phyloP scores from a whole-genome alignment of 2,329 filamentous ascomycete species.

The Exophiala sideris region DNA sequence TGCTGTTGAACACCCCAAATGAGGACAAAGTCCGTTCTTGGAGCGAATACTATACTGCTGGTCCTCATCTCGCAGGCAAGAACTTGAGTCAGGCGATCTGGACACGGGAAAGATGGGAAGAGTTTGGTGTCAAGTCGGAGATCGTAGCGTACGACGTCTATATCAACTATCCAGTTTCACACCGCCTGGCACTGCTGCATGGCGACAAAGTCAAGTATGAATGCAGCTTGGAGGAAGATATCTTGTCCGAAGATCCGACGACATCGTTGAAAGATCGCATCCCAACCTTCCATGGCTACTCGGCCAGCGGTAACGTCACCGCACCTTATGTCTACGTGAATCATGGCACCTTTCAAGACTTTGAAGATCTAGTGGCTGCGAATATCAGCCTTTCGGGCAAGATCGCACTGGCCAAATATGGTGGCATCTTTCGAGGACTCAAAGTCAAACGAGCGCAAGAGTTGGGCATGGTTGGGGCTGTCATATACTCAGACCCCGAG shows the following conservation, averaged over 20 bases:
- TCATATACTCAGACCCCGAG: constrained; percentile 85
- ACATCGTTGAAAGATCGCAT: constrained; percentile 68
- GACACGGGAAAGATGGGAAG: constrained; percentile 70
- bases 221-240: constrained; percentile 78
- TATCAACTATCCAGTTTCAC: constrained; percentile 71
- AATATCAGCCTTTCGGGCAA: constrained; percentile 77
- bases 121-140: constrained; percentile 60
- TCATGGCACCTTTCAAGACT: constrained; percentile 84
- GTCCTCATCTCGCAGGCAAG: constrained; percentile 71
- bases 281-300: constrained; percentile 93
- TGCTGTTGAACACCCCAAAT: constrained; percentile 54
- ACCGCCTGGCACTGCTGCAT: constrained; percentile 65
- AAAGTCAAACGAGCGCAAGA: constrained; percentile 93
- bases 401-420: constrained; percentile 83
- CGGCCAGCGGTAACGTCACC: constrained; percentile 86
- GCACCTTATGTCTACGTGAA: constrained; percentile 85
- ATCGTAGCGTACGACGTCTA: constrained; percentile 73
- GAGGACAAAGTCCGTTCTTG: constrained; percentile 62
- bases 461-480: constrained; percentile 77
- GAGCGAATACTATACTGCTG: constrained; percentile 74
- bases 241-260: constrained; percentile 78
- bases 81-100: constrained; percentile 74
- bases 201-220: constrained; percentile 64
- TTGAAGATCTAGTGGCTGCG: constrained; percentile 71
- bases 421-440: constrained; percentile 79